Percentiles rank a stretch among this genome's conserved stretches.
Evolutionary conservation across 768 basidiomycete species (phyloP).

Genomic region (Dioszegia aurantiaca): DNA sequence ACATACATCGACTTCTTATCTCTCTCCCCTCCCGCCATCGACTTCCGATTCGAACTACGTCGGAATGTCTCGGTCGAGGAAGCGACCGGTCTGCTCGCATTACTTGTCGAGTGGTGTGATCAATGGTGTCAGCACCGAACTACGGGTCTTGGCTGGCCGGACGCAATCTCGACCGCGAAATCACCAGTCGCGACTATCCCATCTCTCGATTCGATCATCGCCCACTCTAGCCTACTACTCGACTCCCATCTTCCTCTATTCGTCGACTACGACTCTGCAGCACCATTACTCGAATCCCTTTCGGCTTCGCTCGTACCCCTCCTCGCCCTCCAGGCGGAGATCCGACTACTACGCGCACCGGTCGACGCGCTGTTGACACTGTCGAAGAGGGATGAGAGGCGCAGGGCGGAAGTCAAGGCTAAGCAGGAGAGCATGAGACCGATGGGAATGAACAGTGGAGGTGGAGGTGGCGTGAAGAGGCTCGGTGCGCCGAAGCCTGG

Average conservation of each 20-base stretch:
- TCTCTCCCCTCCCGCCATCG: constrained; percentile 32
- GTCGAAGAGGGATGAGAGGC: constrained; percentile 28
- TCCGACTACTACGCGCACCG: constrained; percentile 35
- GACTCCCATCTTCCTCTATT: constrained; percentile 47
- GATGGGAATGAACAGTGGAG: constrained; percentile 1
- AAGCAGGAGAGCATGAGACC: constrained; percentile 13
- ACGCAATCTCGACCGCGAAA: constrained; percentile 10
- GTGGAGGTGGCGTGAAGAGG: constrained; percentile 11
- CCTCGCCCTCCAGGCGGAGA: constrained; percentile 36
- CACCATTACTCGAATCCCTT: constrained; percentile 31
- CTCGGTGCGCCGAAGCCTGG: constrained; percentile 9
- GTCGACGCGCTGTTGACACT: constrained; percentile 46
- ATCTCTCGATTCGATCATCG: constrained; percentile 21
- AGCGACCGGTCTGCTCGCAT: constrained; percentile 31
- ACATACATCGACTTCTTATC: constrained; percentile 20
- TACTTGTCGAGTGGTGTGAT: constrained; percentile 37
- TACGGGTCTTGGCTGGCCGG: constrained; percentile 12
- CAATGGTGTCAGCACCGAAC: constrained; percentile 12
- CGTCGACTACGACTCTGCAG: constrained; percentile 37
- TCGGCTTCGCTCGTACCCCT: constrained; percentile 29
- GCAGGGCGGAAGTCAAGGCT: constrained; percentile 7
- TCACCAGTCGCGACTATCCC: not conserved
- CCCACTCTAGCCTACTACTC: constrained; percentile 39
- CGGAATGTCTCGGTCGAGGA: constrained; percentile 33
- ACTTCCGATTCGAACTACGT: constrained; percentile 40